Percentiles rank a stretch among this genome's conserved stretches.
Evolutionary conservation across 2,329 filamentous ascomycete species (phyloP).

Genomic region (Fusarium staphyleae): DNA sequence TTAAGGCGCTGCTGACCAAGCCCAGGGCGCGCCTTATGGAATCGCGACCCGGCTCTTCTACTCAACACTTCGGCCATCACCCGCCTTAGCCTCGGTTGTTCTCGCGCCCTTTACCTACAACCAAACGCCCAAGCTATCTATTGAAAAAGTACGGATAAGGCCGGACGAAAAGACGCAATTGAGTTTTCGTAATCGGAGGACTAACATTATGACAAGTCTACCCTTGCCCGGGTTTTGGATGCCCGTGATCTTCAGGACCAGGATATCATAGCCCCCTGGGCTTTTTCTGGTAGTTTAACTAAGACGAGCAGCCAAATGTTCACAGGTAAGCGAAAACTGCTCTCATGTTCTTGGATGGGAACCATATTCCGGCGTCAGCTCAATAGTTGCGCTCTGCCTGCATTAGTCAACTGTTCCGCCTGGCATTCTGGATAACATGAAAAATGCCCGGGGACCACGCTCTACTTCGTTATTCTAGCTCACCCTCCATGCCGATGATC

Average conservation of each 20-base stretch:
- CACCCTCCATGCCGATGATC: slow-evolving; percentile 10
- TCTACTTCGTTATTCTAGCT: slow-evolving; percentile 3
- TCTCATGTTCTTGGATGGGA: too few species aligned
- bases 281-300: too few species aligned
- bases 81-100: background rate
- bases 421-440: slow-evolving; percentile 5
- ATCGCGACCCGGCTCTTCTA: background rate
- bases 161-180: background rate
- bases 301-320: too few species aligned
- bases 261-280: too few species aligned
- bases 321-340: too few species aligned
- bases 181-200: background rate
- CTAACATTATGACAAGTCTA: slow-evolving; percentile 1
- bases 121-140: background rate
- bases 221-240: background rate
- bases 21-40: background rate
- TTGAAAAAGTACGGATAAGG: background rate
- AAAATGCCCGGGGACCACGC: background rate
- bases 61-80: background rate
- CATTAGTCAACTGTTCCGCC: background rate
- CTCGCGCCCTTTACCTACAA: background rate
- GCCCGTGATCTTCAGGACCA: too few species aligned
- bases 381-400: too few species aligned
- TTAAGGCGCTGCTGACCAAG: slow-evolving; percentile 23
- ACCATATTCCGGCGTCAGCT: too few species aligned